Base-by-base conservation (phyloP, 2,329 filamentous ascomycete species). In the Xylaria sp. region DNA sequence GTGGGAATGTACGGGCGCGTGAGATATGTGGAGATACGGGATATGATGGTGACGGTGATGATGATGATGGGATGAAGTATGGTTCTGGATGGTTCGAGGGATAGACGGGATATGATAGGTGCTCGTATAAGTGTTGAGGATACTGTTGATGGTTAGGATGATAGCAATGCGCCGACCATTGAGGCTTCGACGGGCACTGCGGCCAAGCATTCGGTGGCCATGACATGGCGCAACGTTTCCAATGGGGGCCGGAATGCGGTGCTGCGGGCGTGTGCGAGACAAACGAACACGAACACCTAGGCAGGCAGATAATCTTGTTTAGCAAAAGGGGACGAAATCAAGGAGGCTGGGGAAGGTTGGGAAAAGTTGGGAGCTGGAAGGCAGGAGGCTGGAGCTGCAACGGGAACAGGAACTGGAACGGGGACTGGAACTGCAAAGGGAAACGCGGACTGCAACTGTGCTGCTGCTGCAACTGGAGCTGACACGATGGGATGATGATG, bases 121-220 rank as follows among this genome's bases (percentile, higher is more conserved):
- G 54, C 18, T 48, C 39, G 16, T 57, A 57, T 34, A 59, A 48
- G 16, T 54, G 51, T 16, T 59, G 59, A 42, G 59, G 57, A 18
- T n/a, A 55, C 16, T 57, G 60, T 57, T 61, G 61, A 13, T 47
- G 55, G 23, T 49, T 57, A 42, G 59, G 53, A 44, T 37, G 55
- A 37, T 54, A 57, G 13, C 52, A 57, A 37, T 59, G 58, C 23
- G 55, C 44, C 16, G 55, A 37, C 23, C 51, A 58, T 46, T 56
- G 61, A 44, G 55, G 55, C 1, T 56, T 63, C 13, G 53, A 58
- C 7, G 60, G 60, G 49, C 60, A 52, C 10, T 55, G 54, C 19
- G 55, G 49, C 59, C 54, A 39, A 39, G 57, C 52, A 19, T n/a
- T 53, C 23, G 59, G 55, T 7, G 50, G 47, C 8, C 58, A 58